These are phyloP conservation scores for Mucor sp. DNA, from an alignment of 371 early-diverging fungal species.

Conservation along the genomic window DNA sequence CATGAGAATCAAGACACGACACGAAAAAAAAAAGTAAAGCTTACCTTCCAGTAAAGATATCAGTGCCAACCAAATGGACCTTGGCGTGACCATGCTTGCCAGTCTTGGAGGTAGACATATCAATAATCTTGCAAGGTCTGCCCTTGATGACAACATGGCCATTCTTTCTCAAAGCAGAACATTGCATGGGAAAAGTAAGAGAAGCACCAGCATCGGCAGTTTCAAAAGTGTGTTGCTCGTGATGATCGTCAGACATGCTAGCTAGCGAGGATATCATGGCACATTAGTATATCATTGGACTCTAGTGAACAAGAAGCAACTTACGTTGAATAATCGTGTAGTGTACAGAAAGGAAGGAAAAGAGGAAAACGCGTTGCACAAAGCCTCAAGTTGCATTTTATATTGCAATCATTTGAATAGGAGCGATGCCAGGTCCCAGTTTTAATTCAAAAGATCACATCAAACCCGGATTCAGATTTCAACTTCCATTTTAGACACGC, in stretches of 20 bases:
- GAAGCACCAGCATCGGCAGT: slow-evolving; percentile 86
- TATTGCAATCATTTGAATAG: neutral
- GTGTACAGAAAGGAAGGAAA: neutral
- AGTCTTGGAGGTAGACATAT: slow-evolving; percentile 95
- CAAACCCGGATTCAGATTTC: slow-evolving; percentile 3
- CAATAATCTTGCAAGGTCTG: slow-evolving; percentile 99
- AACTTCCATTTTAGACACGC: neutral
- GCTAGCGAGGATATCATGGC: neutral
- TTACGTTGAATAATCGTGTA: slow-evolving; percentile 10
- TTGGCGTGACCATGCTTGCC: slow-evolving; percentile 99
- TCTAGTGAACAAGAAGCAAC: neutral
- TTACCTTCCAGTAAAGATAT: slow-evolving; percentile 97
- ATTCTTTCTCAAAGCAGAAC: slow-evolving; percentile 98
- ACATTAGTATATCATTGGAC: neutral
- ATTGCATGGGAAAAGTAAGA: slow-evolving; percentile 95
- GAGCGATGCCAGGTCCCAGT: neutral
- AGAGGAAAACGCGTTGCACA: neutral
- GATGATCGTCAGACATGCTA: slow-evolving; percentile 56
- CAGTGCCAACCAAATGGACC: slow-evolving; percentile 94
- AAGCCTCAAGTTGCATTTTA: neutral
- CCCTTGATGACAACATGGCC: slow-evolving; percentile 98
- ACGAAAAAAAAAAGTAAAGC: neutral
- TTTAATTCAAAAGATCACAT: neutral
- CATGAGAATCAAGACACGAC: neutral
- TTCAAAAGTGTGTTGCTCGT: slow-evolving; percentile 75